Evolutionary conservation across 345 rosid species (phyloP), one percentile per base, ranked within the genome.

Genomic region (Populus pruinosa): DNA sequence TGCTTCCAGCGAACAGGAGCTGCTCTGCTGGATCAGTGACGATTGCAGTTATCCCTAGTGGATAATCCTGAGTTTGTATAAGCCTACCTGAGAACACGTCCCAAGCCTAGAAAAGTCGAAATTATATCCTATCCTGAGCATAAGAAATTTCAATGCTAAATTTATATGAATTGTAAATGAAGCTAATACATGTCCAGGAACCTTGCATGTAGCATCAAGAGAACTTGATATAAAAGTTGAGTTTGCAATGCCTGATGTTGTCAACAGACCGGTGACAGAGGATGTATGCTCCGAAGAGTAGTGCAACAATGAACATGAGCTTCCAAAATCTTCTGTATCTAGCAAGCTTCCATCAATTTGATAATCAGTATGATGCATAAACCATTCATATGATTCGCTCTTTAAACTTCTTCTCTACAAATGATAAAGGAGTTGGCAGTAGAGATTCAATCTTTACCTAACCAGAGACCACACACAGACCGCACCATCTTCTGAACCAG

Each of bases 131-230:
- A 9, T 13, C 36, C 44, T 66, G 0, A 14, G 16, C 71, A 49
- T 73, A 53, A 44, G 39, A 56, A 73, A 69, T 74, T 36, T 31
- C 69, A 76, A 44, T 6, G 14, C 6, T 13, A 78, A 65, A 29
- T 38, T 63, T 2, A 23, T 20, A 8, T 41, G 13, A 27, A 62
- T 6, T 1, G 13, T 12, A 49, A 36, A 55, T 17, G 43, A 67
- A 56, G 47, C 27, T 8, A 53, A 70, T 56, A 56, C 63, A 53
- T 25, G 72, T 71, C n/a, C 25, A 74, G 49, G n/a, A 27, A 88
- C 91, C 89, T 87, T 87, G 85, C 85, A 83, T 31, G 88, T 80
- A 56, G 82, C 82, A 73, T 88, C 91, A 23, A 88, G 85, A n/a
- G 91, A 88, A 77, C 86, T 82, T 70, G 91, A 85, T 71, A 88